Base-by-base conservation (phyloP, 768 basidiomycete species). In the Amanita fuliginea region DNA sequence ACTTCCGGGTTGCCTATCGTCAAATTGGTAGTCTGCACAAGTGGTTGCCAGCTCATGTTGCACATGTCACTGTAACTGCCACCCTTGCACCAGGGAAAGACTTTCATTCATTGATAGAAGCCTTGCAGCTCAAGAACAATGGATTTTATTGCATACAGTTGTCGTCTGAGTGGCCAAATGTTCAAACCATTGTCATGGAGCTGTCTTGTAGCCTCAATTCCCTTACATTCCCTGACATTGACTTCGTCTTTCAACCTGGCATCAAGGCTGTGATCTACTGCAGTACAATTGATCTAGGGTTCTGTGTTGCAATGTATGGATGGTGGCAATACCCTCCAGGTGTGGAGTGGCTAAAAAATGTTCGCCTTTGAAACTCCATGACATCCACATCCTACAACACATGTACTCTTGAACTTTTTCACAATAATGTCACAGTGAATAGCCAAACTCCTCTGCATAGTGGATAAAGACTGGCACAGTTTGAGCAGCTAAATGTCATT, bases 241-340 rank as follows among this genome's bases (percentile, higher is more conserved):
- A n/a, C 14, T 59, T 56, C 53, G 52, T 54, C 18, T 59, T 57
- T 35, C 35, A 45, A 14, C 50, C 28, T 7, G 53, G 53, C 3
- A 51, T 56, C 47, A 59, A 59, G 42, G 54, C 53, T 19, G 49
- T 59, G 30, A 40, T 59, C 6, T 59, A 54, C 36, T 55, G 56
- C 42, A 13, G 45, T 1, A 54, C 53, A 6, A 24, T 59, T 24
- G 58, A 59, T 19, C 53, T 59, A 8, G 44, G 40, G 19, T 59
- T 53, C 26, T 44, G 53, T 26, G 54, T 59, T 18, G 56, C 54
- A 7, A 10, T 19, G 19, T 59, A 59, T 47, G 58, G 58, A 8
- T 57, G 54, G 56, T 44, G 11, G 16, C 41, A 44, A 26, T 59
- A 54, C 40, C n/a, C n/a, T n/a, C n/a, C n/a, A n/a, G n/a, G n/a